Evolutionary conservation across 352 stramenopile genomes (phyloP).

Genomic region (Discostella stelligera): DNA sequence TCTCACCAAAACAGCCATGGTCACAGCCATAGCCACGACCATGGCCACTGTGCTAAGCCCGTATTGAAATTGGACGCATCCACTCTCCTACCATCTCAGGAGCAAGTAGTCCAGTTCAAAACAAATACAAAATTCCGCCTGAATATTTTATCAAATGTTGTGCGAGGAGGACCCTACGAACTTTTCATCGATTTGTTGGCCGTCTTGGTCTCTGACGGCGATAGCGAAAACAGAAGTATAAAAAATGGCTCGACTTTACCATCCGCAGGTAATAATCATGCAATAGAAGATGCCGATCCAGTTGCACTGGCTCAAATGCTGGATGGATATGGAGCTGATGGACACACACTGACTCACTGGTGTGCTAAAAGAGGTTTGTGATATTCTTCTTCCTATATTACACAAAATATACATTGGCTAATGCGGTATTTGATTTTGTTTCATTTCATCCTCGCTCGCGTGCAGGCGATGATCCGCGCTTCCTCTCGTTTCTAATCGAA

Average conservation of each 20-base stretch:
- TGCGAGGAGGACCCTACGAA: constrained; percentile 36
- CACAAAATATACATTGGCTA: not conserved
- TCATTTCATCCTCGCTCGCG: constrained; percentile 1
- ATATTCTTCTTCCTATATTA: not conserved
- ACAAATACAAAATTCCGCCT: constrained; percentile 41
- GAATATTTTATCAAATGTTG: constrained; percentile 45
- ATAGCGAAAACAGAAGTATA: constrained; percentile 6
- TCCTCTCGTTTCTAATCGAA: constrained; percentile 64
- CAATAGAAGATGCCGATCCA: constrained; percentile 35
- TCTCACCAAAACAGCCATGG: constrained; percentile 22
- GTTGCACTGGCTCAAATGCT: constrained; percentile 45
- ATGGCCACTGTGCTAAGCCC: constrained; percentile 1
- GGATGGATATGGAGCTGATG: constrained; percentile 56
- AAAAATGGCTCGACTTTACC: not conserved
- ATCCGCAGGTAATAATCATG: constrained; percentile 3
- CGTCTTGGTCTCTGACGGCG: constrained; percentile 15
- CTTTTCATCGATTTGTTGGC: constrained; percentile 47
- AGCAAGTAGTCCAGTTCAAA: constrained; percentile 43
- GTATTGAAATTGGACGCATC: constrained; percentile 39
- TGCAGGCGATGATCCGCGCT: constrained; percentile 68
- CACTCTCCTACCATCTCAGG: constrained; percentile 40
- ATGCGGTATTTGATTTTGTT: not conserved
- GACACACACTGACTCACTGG: constrained; percentile 84
- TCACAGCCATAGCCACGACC: constrained; percentile 19
- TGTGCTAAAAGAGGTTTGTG: constrained; percentile 75